Evolutionary conservation across 495 filamentous ascomycete genomes (phyloP), one percentile per base, ranked within the genome.

Genomic region (Rusavskia elegans): DNA sequence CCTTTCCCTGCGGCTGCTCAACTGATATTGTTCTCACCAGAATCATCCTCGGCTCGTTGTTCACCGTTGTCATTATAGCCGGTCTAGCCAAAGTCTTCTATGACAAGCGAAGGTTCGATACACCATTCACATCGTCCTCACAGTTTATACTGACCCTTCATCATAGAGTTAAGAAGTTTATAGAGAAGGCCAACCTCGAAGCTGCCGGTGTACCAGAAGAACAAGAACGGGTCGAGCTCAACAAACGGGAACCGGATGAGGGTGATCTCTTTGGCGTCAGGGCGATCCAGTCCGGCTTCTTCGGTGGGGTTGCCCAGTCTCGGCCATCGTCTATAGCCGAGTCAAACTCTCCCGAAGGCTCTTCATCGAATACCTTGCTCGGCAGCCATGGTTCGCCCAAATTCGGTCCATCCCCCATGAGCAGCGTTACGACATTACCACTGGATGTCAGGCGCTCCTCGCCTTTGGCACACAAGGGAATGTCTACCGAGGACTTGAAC

Each of bases 231-330:
- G 29, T 39, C 17, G 52, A 53, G 39, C 52, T 53, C 5, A 48
- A 53, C 45, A 9, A 23, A 38, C 41, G 52, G 13, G 52, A 49
- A 17, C 30, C 45, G 20, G 52, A 53, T 21, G 52, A 49, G 11
- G 52, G 52, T 17, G 52, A 53, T 40, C 30, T 53, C 16, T 53
- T 53, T 40, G 52, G 52, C 2, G 36, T 53, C 30, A 25, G 52
- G 6, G 52, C 52, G 16, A 53, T 53, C n/a, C 29, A 53, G 35
- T 53, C 52, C 5, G 52, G 52, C 7, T 53, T 49, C 14, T 53
- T 37, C 27, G 52, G 52, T 21, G 52, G 52, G 9, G 52, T 53
- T 13, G 52, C 44, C 8, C 52, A 53, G 38, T 53, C 52, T 17
- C 49, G 52, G 39, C 52, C 44, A 11, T 20, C 44, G 1, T 53